A percentile compares a stretch with the other conserved stretches of the same genome.
These are phyloP conservation scores for Trametes punicea DNA, from an alignment of 768 basidiomycete genomes.

Conservation along the genomic window DNA sequence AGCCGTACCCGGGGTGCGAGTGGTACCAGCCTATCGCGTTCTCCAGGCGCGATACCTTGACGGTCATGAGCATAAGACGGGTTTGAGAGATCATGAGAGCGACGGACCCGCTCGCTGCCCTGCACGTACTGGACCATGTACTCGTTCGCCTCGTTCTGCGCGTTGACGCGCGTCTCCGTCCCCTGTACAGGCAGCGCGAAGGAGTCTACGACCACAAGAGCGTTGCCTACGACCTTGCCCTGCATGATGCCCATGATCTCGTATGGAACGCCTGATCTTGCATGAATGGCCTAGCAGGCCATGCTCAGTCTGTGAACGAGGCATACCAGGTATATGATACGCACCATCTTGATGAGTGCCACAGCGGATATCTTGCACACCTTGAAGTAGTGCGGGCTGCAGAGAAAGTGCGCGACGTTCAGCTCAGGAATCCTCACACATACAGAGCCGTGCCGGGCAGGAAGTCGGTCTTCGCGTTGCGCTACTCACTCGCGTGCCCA, in stretches of 20 bases:
- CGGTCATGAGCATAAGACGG: background rate
- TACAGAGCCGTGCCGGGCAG: background rate
- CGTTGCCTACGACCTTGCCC: conserved; percentile 82
- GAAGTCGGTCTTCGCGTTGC: background rate
- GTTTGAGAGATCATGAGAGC: background rate
- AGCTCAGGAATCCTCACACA: background rate
- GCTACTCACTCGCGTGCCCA: conserved; percentile 82
- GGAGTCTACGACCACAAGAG: conserved; percentile 88
- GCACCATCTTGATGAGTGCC: conserved; percentile 92
- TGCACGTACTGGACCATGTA: conserved; percentile 96
- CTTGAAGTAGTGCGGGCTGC: conserved; percentile 78
- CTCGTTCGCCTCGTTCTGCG: conserved; percentile 92
- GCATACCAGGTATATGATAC: background rate
- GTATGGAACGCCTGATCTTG: conserved; percentile 93
- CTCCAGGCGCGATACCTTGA: conserved; percentile 78
- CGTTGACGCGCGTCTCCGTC: conserved; percentile 97
- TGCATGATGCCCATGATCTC: conserved; percentile 99
- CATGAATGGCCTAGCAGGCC: conserved; percentile 82
- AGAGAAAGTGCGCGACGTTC: background rate
- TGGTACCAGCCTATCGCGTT: conserved; percentile 97
- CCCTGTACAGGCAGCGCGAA: conserved; percentile 97
- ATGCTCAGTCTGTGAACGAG: background rate
- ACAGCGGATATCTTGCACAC: conserved; percentile 94
- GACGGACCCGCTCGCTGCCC: conserved; percentile 72
- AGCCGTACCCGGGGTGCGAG: conserved; percentile 98